A percentile compares a stretch with the other conserved stretches of the same genome.
Conservation (phyloP, 805 yeast genomes). For the Blastobotrys terrestris region DNA sequence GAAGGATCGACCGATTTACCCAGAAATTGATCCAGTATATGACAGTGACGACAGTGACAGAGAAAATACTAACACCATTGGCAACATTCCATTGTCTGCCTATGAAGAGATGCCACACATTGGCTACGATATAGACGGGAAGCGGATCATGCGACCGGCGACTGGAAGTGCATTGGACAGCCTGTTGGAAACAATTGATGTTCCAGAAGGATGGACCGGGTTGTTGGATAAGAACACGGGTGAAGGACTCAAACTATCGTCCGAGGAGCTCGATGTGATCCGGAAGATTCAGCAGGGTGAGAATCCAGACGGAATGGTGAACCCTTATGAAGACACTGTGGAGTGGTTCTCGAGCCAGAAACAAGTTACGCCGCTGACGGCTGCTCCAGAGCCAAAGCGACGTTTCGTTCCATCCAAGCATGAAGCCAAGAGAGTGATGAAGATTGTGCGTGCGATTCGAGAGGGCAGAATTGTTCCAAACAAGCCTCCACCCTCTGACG, state of each 20-base stretch:
- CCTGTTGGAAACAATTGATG: slow-evolving; percentile 80
- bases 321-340: slow-evolving; percentile 89
- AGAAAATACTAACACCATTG: slow-evolving; percentile 80
- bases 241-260: slow-evolving; percentile 66
- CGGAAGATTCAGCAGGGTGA: slow-evolving; percentile 80
- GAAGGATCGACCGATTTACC: slow-evolving; percentile 64
- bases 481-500: slow-evolving; percentile 45
- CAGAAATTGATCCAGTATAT: slow-evolving; percentile 91
- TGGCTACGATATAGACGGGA: slow-evolving; percentile 95
- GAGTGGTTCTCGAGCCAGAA: slow-evolving; percentile 90
- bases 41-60: slow-evolving; percentile 89
- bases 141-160: slow-evolving; percentile 98
- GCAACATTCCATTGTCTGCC: slow-evolving; percentile 86
- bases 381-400: slow-evolving; percentile 95
- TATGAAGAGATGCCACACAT: slow-evolving; percentile 97
- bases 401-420: slow-evolving; percentile 94
- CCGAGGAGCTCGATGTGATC: slow-evolving; percentile 85
- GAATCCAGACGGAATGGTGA: slow-evolving; percentile 67
- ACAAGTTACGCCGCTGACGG: slow-evolving; percentile 86
- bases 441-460: slow-evolving; percentile 90
- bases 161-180: slow-evolving; percentile 91
- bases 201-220: slow-evolving; percentile 99
- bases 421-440: slow-evolving; percentile 95
- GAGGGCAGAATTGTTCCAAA: slow-evolving; percentile 91
- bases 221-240: slow-evolving; percentile 88